These are phyloP conservation scores for Amoebophrya sp. DNA, from an alignment of 169 alveolate genomes.

Conservation along the genomic window DNA sequence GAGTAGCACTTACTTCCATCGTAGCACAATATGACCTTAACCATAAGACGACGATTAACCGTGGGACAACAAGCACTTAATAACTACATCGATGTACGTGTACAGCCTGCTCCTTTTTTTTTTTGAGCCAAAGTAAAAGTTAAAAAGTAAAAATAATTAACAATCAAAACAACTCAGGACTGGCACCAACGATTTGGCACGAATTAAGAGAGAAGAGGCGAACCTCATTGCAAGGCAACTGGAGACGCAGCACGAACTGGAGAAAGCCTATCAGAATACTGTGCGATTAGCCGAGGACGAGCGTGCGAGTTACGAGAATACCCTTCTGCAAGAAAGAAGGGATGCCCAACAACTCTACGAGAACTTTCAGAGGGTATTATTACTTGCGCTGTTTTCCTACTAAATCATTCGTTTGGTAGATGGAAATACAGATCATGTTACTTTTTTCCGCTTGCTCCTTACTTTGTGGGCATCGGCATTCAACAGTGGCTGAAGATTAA, in stretches of 20 bases:
- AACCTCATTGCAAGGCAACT: neutral
- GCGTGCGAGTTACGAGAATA: neutral
- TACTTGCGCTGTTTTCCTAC: too few relatives aligned
- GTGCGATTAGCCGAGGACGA: neutral
- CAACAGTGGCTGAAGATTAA: too few relatives aligned
- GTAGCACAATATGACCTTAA: too few relatives aligned
- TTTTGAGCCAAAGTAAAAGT: neutral
- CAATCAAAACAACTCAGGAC: neutral
- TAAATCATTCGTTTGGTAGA: too few relatives aligned
- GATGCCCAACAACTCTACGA: conserved; percentile 10
- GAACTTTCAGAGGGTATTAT: neutral
- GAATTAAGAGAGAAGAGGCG: neutral
- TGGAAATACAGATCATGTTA: too few relatives aligned
- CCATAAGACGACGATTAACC: too few relatives aligned
- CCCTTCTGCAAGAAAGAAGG: neutral
- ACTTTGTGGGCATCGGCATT: too few relatives aligned
- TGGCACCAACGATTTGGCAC: conserved; percentile 7
- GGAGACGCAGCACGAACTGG: conserved; percentile 2
- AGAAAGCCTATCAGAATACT: neutral
- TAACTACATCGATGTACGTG: too few relatives aligned
- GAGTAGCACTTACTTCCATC: too few relatives aligned
- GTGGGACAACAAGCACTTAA: too few relatives aligned
- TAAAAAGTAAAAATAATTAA: neutral
- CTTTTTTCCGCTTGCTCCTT: too few relatives aligned
- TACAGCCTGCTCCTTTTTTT: too few relatives aligned